These are phyloP conservation scores for Mucor ambiguus DNA, from an alignment of 371 early-diverging fungal genomes.

Conservation along the genomic window DNA sequence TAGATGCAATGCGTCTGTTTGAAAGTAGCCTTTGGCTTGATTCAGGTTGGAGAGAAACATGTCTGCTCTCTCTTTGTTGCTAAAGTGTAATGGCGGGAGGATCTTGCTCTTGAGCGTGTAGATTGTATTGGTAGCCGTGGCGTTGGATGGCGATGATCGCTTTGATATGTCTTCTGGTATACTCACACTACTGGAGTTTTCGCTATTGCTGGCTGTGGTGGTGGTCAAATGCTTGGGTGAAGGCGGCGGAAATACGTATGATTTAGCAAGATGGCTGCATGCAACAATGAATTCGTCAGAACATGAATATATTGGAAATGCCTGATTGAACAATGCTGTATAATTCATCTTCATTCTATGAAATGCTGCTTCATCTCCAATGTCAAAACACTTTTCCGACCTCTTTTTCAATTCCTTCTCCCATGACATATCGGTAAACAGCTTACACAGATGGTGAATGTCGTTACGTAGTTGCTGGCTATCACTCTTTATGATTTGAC, in stretches of 20 bases:
- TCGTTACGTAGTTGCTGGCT: not conserved
- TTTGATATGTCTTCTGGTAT: not conserved
- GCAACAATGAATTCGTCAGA: not conserved
- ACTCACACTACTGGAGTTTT: not conserved
- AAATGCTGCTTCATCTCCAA: constrained; percentile 3
- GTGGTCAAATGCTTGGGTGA: not conserved
- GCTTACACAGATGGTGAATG: not conserved
- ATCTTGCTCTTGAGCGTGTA: not conserved
- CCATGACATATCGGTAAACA: not conserved
- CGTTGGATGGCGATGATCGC: not conserved
- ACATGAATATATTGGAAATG: not conserved
- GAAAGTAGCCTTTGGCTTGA: not conserved
- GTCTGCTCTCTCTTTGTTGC: not conserved
- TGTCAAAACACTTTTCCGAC: not conserved
- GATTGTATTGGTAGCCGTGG: not conserved
- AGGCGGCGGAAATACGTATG: not conserved
- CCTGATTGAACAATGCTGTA: not conserved
- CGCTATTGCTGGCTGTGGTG: not conserved
- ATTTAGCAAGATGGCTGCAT: not conserved
- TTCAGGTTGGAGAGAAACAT: not conserved
- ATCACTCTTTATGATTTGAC: not conserved
- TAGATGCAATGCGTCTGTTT: constrained; percentile 1
- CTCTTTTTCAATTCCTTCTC: not conserved
- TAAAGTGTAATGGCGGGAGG: not conserved
- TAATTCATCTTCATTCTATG: not conserved